These are phyloP conservation scores for Ceratocystiopsis sp. DNA, from an alignment of 2,329 filamentous ascomycete species.

Conservation along the genomic window DNA sequence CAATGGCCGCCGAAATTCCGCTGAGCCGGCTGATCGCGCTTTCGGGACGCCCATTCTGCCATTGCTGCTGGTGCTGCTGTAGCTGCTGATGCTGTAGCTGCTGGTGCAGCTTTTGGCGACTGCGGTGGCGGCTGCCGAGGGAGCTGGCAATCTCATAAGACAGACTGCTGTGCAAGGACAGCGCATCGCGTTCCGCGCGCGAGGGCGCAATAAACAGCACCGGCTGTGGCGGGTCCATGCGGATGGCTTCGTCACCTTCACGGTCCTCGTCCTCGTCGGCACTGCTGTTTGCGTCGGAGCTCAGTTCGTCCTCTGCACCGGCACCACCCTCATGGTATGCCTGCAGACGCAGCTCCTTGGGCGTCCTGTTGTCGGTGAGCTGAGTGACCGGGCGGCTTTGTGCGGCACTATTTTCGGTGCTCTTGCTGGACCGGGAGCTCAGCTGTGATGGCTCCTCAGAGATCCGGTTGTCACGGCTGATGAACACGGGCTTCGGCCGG, in stretches of 20 bases:
- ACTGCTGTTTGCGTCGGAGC: neutral
- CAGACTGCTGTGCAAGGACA: neutral
- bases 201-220: slow-evolving; percentile 1
- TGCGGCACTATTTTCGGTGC: neutral
- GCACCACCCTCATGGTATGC: neutral
- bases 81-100: too few species aligned
- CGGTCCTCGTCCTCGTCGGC: neutral
- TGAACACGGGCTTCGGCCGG: slow-evolving; percentile 9
- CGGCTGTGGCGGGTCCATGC: slow-evolving; percentile 5
- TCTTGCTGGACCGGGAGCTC: neutral
- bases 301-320: neutral
- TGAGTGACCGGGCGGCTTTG: too few species aligned
- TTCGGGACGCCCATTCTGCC: neutral
- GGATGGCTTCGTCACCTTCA: slow-evolving; percentile 2
- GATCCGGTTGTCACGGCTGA: slow-evolving; percentile 6
- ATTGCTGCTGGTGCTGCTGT: neutral
- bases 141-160: slow-evolving; percentile 9
- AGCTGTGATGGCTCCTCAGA: slow-evolving; percentile 5
- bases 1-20: slow-evolving; percentile 9
- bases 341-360: neutral
- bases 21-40: slow-evolving; percentile 4
- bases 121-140: slow-evolving; percentile 1
- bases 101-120: too few species aligned
- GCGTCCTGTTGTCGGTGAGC: too few species aligned
- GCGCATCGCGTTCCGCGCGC: neutral